Conservation (phyloP, 2,329 filamentous ascomycete genomes). For the Coniochaeta sp. region DNA sequence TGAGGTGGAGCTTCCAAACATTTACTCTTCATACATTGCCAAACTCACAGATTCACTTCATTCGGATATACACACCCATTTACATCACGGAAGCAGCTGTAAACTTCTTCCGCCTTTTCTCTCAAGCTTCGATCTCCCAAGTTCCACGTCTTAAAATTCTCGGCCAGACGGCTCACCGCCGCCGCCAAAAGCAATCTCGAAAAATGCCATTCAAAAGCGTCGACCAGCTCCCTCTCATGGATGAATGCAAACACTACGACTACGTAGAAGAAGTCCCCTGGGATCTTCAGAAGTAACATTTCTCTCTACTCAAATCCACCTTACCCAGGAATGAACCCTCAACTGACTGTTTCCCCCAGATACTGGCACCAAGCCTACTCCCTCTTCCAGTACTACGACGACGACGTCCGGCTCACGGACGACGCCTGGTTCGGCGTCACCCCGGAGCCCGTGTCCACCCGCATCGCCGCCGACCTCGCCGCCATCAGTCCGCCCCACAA, state of each 20-base stretch:
- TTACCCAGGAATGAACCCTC: background rate
- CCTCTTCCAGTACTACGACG: slow-evolving; percentile 81
- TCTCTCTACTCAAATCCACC: slow-evolving; percentile 14
- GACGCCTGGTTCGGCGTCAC: slow-evolving; percentile 97
- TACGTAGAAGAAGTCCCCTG: slow-evolving; percentile 64
- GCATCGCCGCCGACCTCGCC: slow-evolving; percentile 70
- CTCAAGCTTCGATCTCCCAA: too few species aligned
- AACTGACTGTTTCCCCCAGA: slow-evolving; percentile 40
- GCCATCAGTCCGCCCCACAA: slow-evolving; percentile 38
- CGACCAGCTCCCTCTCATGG: slow-evolving; percentile 44
- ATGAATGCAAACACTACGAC: slow-evolving; percentile 70
- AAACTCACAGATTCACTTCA: too few species aligned
- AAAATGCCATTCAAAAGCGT: slow-evolving; percentile 31
- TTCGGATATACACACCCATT: too few species aligned
- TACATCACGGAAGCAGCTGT: too few species aligned
- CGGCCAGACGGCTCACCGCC: too few species aligned
- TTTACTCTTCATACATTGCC: too few species aligned
- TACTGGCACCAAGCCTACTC: slow-evolving; percentile 88
- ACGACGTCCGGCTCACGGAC: slow-evolving; percentile 84
- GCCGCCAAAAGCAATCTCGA: too few species aligned
- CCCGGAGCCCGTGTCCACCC: slow-evolving; percentile 81
- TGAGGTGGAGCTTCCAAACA: too few species aligned
- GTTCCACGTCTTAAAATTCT: too few species aligned
- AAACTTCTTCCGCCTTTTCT: too few species aligned
- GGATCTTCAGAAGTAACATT: slow-evolving; percentile 82